Evolutionary conservation across 1,139 yeast genomes (phyloP), one percentile per base, ranked within the genome.

Genomic region (Komagataea norvegica): DNA sequence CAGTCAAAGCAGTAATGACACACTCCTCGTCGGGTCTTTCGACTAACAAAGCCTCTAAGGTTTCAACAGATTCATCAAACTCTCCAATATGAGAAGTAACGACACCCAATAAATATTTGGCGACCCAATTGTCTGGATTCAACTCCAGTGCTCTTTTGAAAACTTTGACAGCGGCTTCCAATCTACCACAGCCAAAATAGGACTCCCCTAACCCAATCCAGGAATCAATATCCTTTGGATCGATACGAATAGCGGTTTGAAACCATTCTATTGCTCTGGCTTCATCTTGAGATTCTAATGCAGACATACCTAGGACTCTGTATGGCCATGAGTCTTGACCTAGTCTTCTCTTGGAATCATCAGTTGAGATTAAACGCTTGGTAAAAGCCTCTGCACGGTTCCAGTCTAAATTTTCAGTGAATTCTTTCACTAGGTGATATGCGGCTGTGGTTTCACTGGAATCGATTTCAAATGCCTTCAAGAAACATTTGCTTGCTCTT

Each of bases 201-300:
- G 96, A 93, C 58, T 93, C 98, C 16, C 98, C 98, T 26, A 91
- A 66, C 0, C 96, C 96, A 19, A 84, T 69, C 97, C 97, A 89
- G 10, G 95, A 80, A 48, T 84, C 80, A 8, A 73, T 59, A 60
- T 91, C 96, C 41, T 58, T 54, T 0, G 83, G 67, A 26, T 78
- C 66, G 48, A 84, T 65, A 45, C 97, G 70, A 39, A 93, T 65
- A 0, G 96, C 89, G 21, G 79, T 74, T 60, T 91, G 98, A 54
- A 87, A 88, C 76, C 85, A 79, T 57, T 85, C 91, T 31, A 89
- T 80, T 0, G 98, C 95, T 41, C 78, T 79, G 3, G 78, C 78
- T 49, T 79, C 87, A 48, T 84, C 80, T 47, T 80, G 86, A 20
- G 64, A 66, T 53, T 87, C 89, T 46, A 91, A 64, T 7, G 82